Conservation (phyloP, 306 rosid genomes). For the Quercus mongolica region DNA sequence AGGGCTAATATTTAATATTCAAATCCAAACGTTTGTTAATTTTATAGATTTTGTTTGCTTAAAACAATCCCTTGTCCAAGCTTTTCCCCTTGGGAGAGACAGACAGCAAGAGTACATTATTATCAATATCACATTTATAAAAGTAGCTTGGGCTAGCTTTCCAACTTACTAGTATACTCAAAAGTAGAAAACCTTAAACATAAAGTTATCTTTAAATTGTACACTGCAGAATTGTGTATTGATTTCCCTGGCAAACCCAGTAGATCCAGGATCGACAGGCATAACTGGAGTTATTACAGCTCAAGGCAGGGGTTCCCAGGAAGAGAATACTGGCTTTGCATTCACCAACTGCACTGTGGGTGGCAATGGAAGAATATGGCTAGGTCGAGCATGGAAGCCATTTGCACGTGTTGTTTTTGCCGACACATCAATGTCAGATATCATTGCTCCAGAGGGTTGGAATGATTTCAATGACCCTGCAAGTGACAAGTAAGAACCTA, state of each 20-base stretch:
- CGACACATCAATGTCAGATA: slow-evolving; percentile 66
- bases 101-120: too few species aligned
- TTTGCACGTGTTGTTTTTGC: slow-evolving; percentile 74
- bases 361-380: slow-evolving; percentile 80
- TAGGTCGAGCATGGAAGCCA: slow-evolving; percentile 94
- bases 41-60: too few species aligned
- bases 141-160: too few species aligned
- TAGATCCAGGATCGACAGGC: slow-evolving; percentile 32
- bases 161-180: too few species aligned
- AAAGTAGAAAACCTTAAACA: not conserved
- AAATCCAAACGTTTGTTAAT: too few species aligned
- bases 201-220: not conserved
- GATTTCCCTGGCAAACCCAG: slow-evolving; percentile 75
- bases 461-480: slow-evolving; percentile 81
- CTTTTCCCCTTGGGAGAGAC: too few species aligned
- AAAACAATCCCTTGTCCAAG: too few species aligned
- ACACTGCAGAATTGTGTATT: slow-evolving; percentile 53
- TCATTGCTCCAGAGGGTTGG: slow-evolving; percentile 93
- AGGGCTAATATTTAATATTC: too few species aligned
- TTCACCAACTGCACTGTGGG: slow-evolving; percentile 70
- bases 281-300: slow-evolving; percentile 78
- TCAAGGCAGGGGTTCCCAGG: slow-evolving; percentile 66
- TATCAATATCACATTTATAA: too few species aligned
- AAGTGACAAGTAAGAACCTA: slow-evolving; percentile 65
- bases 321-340: slow-evolving; percentile 71